Conservation (phyloP, 768 basidiomycete genomes). For the Termitomyces sp. region DNA sequence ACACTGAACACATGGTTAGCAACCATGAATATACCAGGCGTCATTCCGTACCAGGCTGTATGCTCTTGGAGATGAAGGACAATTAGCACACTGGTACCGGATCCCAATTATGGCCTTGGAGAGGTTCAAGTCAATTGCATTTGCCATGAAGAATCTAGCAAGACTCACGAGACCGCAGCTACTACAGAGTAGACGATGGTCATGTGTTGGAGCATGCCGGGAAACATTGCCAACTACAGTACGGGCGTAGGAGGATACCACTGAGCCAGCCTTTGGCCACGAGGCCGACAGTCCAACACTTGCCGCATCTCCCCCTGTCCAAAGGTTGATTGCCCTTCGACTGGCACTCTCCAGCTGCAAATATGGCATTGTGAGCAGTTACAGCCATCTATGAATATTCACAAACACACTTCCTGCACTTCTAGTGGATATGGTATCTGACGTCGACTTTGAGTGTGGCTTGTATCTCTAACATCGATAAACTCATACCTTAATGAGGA, state of each 20-base stretch:
- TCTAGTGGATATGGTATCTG: conserved; percentile 87
- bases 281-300: conserved; percentile 42
- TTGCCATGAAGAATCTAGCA: background rate
- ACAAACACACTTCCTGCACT: conserved; percentile 49
- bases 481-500: conserved; percentile 81
- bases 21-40: background rate
- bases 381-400: background rate
- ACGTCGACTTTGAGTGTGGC: background rate
- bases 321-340: conserved; percentile 65
- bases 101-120: conserved; percentile 66
- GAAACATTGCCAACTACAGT: conserved; percentile 57
- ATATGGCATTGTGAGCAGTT: background rate
- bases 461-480: background rate
- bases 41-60: conserved; percentile 67
- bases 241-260: conserved; percentile 58
- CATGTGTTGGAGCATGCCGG: conserved; percentile 29
- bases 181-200: conserved; percentile 60
- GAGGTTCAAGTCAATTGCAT: background rate
- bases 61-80: conserved; percentile 64
- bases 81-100: conserved; percentile 88
- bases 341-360: conserved; percentile 60
- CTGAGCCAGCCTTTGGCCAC: conserved; percentile 50
- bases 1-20: conserved; percentile 48
- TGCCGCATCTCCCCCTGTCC: conserved; percentile 72
- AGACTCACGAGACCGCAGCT: conserved; percentile 50